phyloP scores from a whole-genome alignment of 2,329 filamentous ascomycete species.

The Fusarium denticulatum region DNA sequence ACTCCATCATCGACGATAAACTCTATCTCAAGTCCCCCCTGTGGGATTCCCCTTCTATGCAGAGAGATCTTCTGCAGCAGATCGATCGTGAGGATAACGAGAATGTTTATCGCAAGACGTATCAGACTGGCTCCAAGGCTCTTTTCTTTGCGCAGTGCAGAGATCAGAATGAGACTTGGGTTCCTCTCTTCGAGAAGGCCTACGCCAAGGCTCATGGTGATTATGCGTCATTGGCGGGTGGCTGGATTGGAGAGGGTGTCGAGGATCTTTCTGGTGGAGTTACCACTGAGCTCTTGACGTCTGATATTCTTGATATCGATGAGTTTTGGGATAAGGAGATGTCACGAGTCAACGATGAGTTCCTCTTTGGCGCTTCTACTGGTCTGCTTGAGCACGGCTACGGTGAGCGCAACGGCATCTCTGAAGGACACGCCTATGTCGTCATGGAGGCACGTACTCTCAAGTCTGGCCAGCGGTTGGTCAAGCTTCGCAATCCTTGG shows the following conservation, averaged over 20 bases:
- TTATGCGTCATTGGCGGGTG: conserved; percentile 75
- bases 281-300: conserved; percentile 73
- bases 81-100: conserved; percentile 79
- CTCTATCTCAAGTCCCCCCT: conserved; percentile 84
- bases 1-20: conserved; percentile 91
- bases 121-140: conserved; percentile 79
- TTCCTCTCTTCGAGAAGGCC: conserved; percentile 82
- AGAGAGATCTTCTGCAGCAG: conserved; percentile 78
- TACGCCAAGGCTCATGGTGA: conserved; percentile 87
- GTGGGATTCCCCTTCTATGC: conserved; percentile 81
- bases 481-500: conserved; percentile 71
- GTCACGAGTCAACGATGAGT: conserved; percentile 81
- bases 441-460: conserved; percentile 67
- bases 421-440: conserved; percentile 68
- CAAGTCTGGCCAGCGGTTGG: conserved; percentile 63
- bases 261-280: conserved; percentile 74
- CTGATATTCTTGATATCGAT: conserved; percentile 80
- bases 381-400: conserved; percentile 72
- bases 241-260: conserved; percentile 71
- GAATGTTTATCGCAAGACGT: conserved; percentile 74
- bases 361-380: conserved; percentile 77
- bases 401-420: conserved; percentile 67
- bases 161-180: conserved; percentile 83
- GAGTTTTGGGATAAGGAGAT: conserved; percentile 86
- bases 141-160: conserved; percentile 82